Evolutionary conservation across 805 yeast genomes (phyloP), one percentile per base, ranked within the genome.

Genomic region (Suhomyces sp.): DNA sequence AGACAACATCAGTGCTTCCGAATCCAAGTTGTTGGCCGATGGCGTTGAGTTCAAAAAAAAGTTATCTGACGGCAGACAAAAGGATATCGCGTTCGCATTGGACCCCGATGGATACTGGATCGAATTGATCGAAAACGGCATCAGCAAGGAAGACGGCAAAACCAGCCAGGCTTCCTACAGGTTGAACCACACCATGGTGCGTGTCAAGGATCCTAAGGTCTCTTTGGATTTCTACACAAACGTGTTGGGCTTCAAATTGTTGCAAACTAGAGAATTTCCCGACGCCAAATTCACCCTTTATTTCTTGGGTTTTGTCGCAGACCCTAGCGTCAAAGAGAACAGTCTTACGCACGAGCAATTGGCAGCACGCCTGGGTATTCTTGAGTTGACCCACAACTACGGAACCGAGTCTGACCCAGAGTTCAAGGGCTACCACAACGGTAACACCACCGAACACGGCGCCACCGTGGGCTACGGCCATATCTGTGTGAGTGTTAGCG

Each of bases 41-140:
- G 88, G 86, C 19, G 97, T 87, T 51, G 67, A 71, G 48, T 93
- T 93, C 77, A 83, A 92, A 72, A 94, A 93, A 78, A 88, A 78
- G 65, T 76, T 92, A 59, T 70, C 82, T 38, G 98, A 93, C 66
- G 99, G 99, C 36, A 85, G 97, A 71, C 97, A 90, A 73, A 86
- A 85, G 70, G 80, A 90, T 69, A 92, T 94, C 74, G 98, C 98
- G 0, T 94, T 93, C 71, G 96, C 87, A 6, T 80, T 92, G 60
- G 99, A 94, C 65, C 97, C 98, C 6, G 93, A 93, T 71, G 94
- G 94, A 62, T 94, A 94, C 74, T 93, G 99, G 99, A 82, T 93
- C 63, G 99, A 93, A 77, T 73, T 93, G 64, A 82, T 93, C 60
- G 84, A 84, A 63, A 85, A 81, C 60, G 77, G 72, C 17, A 58